Evolutionary conservation across 345 rosid species (phyloP), one percentile per base, ranked within the genome.

Genomic region (Anastatica hierochuntica): DNA sequence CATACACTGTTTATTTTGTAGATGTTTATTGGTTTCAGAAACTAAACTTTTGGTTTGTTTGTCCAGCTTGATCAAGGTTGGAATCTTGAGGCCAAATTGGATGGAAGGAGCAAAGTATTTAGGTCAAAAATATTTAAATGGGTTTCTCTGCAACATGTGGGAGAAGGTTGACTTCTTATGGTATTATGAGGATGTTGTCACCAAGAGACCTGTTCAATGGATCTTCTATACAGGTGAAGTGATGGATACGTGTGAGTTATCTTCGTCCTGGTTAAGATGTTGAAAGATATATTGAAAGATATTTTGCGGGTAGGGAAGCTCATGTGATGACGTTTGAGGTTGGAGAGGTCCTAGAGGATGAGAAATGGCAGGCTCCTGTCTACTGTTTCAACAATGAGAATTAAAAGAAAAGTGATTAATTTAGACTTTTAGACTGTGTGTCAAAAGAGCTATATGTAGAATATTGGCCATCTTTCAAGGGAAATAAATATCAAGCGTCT

Each of bases 271-370:
- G 5, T 21, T 6, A 55, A 39, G 30, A 21, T 42, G 14, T 12
- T 38, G 61, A 31, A 38, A 46, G 3, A 41, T 41, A 7, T 33
- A n/a, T 12, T 38, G 61, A 31, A 38, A 46, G 3, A 41, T 41
- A 7, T 33, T n/a, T 37, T 66, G 50, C 57, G 75, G 89, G 83
- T 9, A 58, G 63, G 8, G 65, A 53, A 20, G 79, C 77, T 56
- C 82, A 80, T 78, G 81, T 80, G 37, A 78, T 78, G 79, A 80
- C 87, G 55, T 83, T 76, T 60, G 84, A 80, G 14, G 80, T 83
- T 38, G 86, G 86, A 57, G 87, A 77, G 11, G 74, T 78, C 40
- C 52, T 80, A 18, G 84, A 78, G 15, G 81, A 80, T 56, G 62
- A 72, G 20, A 53, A 78, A 11, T 80, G 82, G 84, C 84, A 78